phyloP scores from a whole-genome alignment of 345 rosid species.

The Arabidopsis thaliana region TAIR10.1 NC_003070.9:11773001-11773500 shows the following conservation, averaged over 20 bases:
- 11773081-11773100: background rate
- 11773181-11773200: constrained; percentile 96
- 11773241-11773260: background rate
- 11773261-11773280: background rate
- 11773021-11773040: background rate
- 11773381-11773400: background rate
- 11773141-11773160: constrained; percentile 98
- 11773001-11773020: background rate
- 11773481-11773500: constrained; percentile 87
- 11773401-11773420: background rate
- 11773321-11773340: constrained; percentile 9
- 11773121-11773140: constrained; percentile 81
- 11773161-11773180: constrained; percentile 79
- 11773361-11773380: constrained; percentile 24
- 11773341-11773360: constrained; percentile 1
- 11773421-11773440: background rate
- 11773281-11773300: background rate
- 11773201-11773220: constrained; percentile 73
- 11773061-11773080: background rate
- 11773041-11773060: background rate
- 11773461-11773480: constrained; percentile 98
- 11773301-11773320: background rate
- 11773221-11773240: constrained; percentile 4
- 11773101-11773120: constrained; percentile 58
- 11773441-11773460: constrained; percentile 33